Conservation (phyloP, 345 rosid genomes). For the Arabidopsis arenosa region DNA sequence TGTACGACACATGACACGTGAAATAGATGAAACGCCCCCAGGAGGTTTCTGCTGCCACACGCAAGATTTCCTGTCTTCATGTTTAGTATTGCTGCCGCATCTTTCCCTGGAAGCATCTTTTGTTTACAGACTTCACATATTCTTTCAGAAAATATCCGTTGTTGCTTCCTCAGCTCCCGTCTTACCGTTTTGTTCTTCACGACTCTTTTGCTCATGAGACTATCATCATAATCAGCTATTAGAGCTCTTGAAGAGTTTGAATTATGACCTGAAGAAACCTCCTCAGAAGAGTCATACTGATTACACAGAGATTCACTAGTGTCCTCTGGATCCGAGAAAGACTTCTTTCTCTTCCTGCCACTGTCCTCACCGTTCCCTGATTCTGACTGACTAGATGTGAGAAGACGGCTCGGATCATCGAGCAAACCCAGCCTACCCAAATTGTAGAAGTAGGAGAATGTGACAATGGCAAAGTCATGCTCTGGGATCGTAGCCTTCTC, state of each 20-base stretch:
- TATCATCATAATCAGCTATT: slow-evolving; percentile 62
- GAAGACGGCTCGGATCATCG: slow-evolving; percentile 60
- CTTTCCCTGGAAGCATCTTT: slow-evolving; percentile 86
- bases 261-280: slow-evolving; percentile 62
- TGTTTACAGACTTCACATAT: slow-evolving; percentile 93
- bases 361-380: slow-evolving; percentile 48
- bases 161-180: slow-evolving; percentile 84
- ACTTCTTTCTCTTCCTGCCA: slow-evolving; percentile 64
- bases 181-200: slow-evolving; percentile 66
- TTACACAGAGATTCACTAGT: slow-evolving; percentile 61
- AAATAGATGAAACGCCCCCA: slow-evolving; percentile 90
- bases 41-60: slow-evolving; percentile 77
- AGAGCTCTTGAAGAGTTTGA: slow-evolving; percentile 55
- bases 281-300: slow-evolving; percentile 71
- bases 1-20: slow-evolving; percentile 90
- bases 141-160: slow-evolving; percentile 77
- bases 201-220: slow-evolving; percentile 57
- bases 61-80: slow-evolving; percentile 79
- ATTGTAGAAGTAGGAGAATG: slow-evolving; percentile 64
- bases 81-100: slow-evolving; percentile 80
- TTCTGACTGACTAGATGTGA: slow-evolving; percentile 53
- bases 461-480: slow-evolving; percentile 76
- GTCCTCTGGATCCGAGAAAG: slow-evolving; percentile 87
- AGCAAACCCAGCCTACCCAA: slow-evolving; percentile 77
- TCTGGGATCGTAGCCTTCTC: slow-evolving; percentile 49